Evolutionary conservation across 768 basidiomycete species (phyloP).

Genomic region (Clavaria fumosa): DNA sequence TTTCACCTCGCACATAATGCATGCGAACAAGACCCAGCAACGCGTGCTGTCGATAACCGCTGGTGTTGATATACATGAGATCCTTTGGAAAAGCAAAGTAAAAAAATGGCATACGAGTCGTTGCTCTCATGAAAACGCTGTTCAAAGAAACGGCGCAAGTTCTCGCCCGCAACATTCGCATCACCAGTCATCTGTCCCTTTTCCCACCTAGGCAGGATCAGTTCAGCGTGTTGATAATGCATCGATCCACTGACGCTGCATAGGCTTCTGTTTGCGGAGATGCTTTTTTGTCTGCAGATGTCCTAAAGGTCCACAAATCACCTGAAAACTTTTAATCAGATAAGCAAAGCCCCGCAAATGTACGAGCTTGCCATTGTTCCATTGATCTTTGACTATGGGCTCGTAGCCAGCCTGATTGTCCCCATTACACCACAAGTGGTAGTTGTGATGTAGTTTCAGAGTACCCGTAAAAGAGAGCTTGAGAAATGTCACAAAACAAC

Average conservation of each 20-base stretch:
- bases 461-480: slow-evolving; percentile 66
- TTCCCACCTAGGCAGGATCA: slow-evolving; percentile 38
- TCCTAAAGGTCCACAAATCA: slow-evolving; percentile 44
- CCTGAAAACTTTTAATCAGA: slow-evolving; percentile 12
- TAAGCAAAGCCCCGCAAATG: background rate
- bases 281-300: slow-evolving; percentile 45
- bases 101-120: slow-evolving; percentile 47
- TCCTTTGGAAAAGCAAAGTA: background rate
- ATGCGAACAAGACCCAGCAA: slow-evolving; percentile 62
- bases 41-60: slow-evolving; percentile 68
- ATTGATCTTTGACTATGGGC: slow-evolving; percentile 33
- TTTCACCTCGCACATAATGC: slow-evolving; percentile 60
- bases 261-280: slow-evolving; percentile 51
- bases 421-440: slow-evolving; percentile 45
- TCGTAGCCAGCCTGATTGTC: slow-evolving; percentile 33
- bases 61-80: slow-evolving; percentile 20
- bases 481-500: slow-evolving; percentile 57
- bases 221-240: slow-evolving; percentile 4
- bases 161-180: slow-evolving; percentile 52
- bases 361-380: slow-evolving; percentile 27
- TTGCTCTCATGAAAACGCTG: slow-evolving; percentile 69
- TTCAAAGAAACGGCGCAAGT: slow-evolving; percentile 66
- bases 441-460: slow-evolving; percentile 50
- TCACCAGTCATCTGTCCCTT: slow-evolving; percentile 50
- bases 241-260: slow-evolving; percentile 30